These are phyloP conservation scores for Phytopythium cucurbitacearum DNA, from an alignment of 352 stramenopile genomes.

Conservation along the genomic window DNA sequence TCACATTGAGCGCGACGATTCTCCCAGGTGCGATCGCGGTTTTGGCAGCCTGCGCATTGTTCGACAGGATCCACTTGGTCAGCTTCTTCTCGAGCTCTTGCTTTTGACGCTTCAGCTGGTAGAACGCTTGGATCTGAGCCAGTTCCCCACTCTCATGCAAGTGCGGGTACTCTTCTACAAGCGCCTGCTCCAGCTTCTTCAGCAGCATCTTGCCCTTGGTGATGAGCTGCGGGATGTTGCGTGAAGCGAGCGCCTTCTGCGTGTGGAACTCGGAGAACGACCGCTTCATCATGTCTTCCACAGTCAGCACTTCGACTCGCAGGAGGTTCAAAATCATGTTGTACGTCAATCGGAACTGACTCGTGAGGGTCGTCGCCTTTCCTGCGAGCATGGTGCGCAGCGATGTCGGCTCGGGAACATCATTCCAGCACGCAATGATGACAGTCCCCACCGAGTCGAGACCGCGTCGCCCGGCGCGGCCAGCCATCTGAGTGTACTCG, in stretches of 20 bases:
- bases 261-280: constrained; percentile 96
- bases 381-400: constrained; percentile 95
- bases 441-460: constrained; percentile 96
- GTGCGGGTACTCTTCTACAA: constrained; percentile 61
- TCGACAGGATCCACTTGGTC: constrained; percentile 67
- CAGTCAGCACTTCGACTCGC: constrained; percentile 83
- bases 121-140: constrained; percentile 56
- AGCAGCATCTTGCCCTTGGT: constrained; percentile 53
- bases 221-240: constrained; percentile 75
- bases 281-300: constrained; percentile 97
- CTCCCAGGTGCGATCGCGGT: constrained; percentile 58
- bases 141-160: constrained; percentile 56
- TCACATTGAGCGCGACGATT: constrained; percentile 59
- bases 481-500: constrained; percentile 97
- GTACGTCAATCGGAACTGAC: constrained; percentile 98
- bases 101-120: constrained; percentile 69
- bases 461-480: constrained; percentile 94
- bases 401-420: constrained; percentile 95
- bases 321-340: constrained; percentile 98
- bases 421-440: constrained; percentile 96
- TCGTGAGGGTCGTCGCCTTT: constrained; percentile 92
- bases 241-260: constrained; percentile 81
- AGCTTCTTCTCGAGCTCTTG: constrained; percentile 64
- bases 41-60: constrained; percentile 58
- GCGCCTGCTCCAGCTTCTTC: constrained; percentile 37